These are phyloP conservation scores for Aspergillus panamensis DNA, from an alignment of 495 filamentous ascomycete genomes.

Conservation along the genomic window DNA sequence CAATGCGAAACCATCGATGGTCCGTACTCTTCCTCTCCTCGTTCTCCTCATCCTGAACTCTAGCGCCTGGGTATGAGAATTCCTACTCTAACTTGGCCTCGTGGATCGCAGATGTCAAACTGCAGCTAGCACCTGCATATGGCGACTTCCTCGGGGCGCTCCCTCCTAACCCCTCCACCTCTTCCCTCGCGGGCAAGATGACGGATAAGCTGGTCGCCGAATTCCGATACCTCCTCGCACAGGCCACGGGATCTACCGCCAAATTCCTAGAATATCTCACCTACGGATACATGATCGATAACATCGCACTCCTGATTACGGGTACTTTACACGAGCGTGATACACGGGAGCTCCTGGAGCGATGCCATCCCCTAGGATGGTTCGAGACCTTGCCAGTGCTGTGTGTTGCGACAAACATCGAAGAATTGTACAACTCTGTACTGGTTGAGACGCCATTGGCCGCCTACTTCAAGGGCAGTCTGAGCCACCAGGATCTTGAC, in stretches of 20 bases:
- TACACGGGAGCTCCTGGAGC: slow-evolving; percentile 89
- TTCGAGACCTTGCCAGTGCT: slow-evolving; percentile 99
- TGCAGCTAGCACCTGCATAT: slow-evolving; percentile 93
- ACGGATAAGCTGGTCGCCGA: slow-evolving; percentile 97
- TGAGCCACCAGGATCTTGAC: slow-evolving; percentile 94
- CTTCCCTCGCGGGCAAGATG: slow-evolving; percentile 86
- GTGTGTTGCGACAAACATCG: slow-evolving; percentile 95
- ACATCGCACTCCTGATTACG: slow-evolving; percentile 96
- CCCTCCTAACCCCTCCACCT: slow-evolving; percentile 95
- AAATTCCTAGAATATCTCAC: slow-evolving; percentile 97
- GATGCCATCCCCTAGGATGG: slow-evolving; percentile 96
- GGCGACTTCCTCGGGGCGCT: slow-evolving; percentile 95
- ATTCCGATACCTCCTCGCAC: slow-evolving; percentile 91
- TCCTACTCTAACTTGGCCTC: slow-evolving; percentile 5
- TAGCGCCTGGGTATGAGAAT: not conserved
- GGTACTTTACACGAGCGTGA: slow-evolving; percentile 97
- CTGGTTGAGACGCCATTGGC: slow-evolving; percentile 94
- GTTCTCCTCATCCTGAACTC: not conserved
- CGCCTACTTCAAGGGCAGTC: slow-evolving; percentile 91
- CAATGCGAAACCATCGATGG: slow-evolving; percentile 99
- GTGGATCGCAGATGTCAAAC: slow-evolving; percentile 73
- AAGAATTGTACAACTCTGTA: slow-evolving; percentile 97
- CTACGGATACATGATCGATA: slow-evolving; percentile 99
- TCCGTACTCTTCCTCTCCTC: slow-evolving; percentile 35
- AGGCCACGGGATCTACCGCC: slow-evolving; percentile 82